A percentile compares a stretch with the other conserved stretches of the same genome.
Conservation (phyloP, 768 basidiomycete species). For the Candolleomyces eurysporus region DNA sequence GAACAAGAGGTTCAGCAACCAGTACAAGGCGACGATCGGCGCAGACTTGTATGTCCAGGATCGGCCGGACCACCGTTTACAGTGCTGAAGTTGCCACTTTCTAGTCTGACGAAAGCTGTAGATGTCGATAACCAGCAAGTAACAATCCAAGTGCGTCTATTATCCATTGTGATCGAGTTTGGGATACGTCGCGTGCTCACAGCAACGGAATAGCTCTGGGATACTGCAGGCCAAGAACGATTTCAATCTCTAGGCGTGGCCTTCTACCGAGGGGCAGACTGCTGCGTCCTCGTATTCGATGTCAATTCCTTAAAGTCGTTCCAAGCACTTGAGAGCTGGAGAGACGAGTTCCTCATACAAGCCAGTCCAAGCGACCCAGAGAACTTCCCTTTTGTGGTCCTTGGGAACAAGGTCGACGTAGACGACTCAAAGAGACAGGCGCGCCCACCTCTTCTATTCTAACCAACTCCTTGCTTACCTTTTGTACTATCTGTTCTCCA, state of each 20-base stretch:
- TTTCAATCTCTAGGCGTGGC: slow-evolving; percentile 99
- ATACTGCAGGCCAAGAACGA: slow-evolving; percentile 98
- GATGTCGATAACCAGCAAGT: slow-evolving; percentile 98
- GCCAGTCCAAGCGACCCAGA: slow-evolving; percentile 98
- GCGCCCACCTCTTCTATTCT: slow-evolving; percentile 13
- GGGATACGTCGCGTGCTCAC: too few species aligned
- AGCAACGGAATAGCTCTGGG: slow-evolving; percentile 73
- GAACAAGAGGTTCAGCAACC: slow-evolving; percentile 98
- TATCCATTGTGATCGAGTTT: too few species aligned
- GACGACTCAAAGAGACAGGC: slow-evolving; percentile 99
- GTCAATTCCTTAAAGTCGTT: slow-evolving; percentile 99
- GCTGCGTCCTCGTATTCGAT: slow-evolving; percentile 98
- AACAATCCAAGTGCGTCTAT: slow-evolving; percentile 84
- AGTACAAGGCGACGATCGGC: slow-evolving; percentile 99
- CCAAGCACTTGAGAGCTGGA: slow-evolving; percentile 98
- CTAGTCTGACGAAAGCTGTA: slow-evolving; percentile 93
- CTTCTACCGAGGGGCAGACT: slow-evolving; percentile 98
- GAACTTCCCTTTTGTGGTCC: slow-evolving; percentile 98
- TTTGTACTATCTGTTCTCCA: slow-evolving; percentile 23
- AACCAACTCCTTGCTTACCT: too few species aligned
- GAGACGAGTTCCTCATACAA: slow-evolving; percentile 98
- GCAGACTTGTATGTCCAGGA: slow-evolving; percentile 80
- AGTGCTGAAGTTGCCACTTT: slow-evolving; percentile 8
- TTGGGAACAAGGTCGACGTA: slow-evolving; percentile 99
- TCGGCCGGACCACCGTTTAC: slow-evolving; percentile 7